These are phyloP conservation scores for Carex kokanica DNA, from an alignment of 176 grass and related monocot species.

Conservation along the genomic window DNA sequence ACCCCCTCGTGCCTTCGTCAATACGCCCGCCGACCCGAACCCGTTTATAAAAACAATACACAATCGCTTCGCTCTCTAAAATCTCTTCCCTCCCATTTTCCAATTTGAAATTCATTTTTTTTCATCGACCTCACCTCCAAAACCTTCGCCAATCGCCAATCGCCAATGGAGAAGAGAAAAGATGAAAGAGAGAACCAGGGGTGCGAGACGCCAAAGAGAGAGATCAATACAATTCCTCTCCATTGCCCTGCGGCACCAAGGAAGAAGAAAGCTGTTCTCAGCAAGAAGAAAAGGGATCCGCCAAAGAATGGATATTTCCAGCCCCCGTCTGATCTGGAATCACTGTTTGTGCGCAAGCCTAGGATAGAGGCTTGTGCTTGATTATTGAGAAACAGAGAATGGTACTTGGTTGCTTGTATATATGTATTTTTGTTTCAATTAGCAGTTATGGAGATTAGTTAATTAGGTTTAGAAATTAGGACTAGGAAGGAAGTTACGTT, in stretches of 20 bases:
- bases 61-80: slow-evolving; percentile 26
- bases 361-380: slow-evolving; percentile 58
- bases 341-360: slow-evolving; percentile 54
- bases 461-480: slow-evolving; percentile 16
- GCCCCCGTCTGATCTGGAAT: slow-evolving; percentile 63
- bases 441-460: background rate
- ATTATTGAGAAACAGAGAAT: slow-evolving; percentile 6
- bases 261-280: slow-evolving; percentile 44
- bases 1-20: slow-evolving; percentile 44
- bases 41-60: slow-evolving; percentile 13
- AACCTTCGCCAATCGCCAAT: background rate
- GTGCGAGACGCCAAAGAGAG: slow-evolving; percentile 83
- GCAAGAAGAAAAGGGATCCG: slow-evolving; percentile 42
- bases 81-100: slow-evolving; percentile 52
- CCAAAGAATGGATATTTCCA: slow-evolving; percentile 94
- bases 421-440: slow-evolving; percentile 26
- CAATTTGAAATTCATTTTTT: slow-evolving; percentile 34
- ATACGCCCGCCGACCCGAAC: slow-evolving; percentile 25
- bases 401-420: slow-evolving; percentile 10
- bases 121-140: background rate
- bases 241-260: slow-evolving; percentile 64
- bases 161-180: slow-evolving; percentile 42
- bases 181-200: slow-evolving; percentile 34
- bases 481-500: background rate
- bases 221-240: slow-evolving; percentile 60